A percentile compares a stretch with the other conserved stretches of the same genome.
These are phyloP conservation scores for Pistacia vera DNA, from an alignment of 345 rosid genomes.

Conservation along the genomic window DNA sequence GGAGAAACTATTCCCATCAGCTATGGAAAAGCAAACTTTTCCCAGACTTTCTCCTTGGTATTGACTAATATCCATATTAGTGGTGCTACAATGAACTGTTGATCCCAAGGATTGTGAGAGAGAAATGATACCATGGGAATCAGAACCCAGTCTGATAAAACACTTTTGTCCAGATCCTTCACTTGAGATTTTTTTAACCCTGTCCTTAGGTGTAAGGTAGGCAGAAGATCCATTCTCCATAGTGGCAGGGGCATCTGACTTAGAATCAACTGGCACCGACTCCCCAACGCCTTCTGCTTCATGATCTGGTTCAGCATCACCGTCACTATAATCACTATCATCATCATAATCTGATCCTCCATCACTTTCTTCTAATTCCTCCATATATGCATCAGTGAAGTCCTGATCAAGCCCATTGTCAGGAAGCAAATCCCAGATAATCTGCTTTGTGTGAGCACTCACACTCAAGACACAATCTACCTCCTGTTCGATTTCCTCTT, in stretches of 20 bases:
- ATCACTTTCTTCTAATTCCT: conserved; percentile 70
- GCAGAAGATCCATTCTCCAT: conserved; percentile 25
- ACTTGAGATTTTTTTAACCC: background rate
- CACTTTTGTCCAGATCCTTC: conserved; percentile 22
- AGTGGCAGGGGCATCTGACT: conserved; percentile 13
- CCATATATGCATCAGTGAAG: conserved; percentile 73
- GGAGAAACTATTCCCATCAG: conserved; percentile 6
- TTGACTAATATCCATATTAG: conserved; percentile 16
- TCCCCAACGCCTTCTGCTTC: conserved; percentile 63
- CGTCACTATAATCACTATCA: conserved; percentile 23
- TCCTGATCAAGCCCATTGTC: conserved; percentile 54
- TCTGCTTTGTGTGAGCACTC: conserved; percentile 77
- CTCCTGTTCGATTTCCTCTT: conserved; percentile 63
- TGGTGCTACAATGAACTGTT: conserved; percentile 20
- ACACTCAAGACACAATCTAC: conserved; percentile 64
- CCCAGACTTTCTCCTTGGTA: conserved; percentile 19
- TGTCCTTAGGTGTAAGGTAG: conserved; percentile 6
- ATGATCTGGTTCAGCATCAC: conserved; percentile 31
- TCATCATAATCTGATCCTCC: conserved; percentile 28
- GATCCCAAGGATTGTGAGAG: conserved; percentile 26
- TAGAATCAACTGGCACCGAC: conserved; percentile 26
- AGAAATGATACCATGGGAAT: conserved; percentile 27
- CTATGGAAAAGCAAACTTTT: conserved; percentile 17
- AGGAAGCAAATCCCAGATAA: conserved; percentile 62
- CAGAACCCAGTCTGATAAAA: conserved; percentile 24